Evolutionary conservation across 164 flowering plant species (phyloP), one percentile per base, ranked within the genome.

Genomic region (Berberis thunbergii): DNA sequence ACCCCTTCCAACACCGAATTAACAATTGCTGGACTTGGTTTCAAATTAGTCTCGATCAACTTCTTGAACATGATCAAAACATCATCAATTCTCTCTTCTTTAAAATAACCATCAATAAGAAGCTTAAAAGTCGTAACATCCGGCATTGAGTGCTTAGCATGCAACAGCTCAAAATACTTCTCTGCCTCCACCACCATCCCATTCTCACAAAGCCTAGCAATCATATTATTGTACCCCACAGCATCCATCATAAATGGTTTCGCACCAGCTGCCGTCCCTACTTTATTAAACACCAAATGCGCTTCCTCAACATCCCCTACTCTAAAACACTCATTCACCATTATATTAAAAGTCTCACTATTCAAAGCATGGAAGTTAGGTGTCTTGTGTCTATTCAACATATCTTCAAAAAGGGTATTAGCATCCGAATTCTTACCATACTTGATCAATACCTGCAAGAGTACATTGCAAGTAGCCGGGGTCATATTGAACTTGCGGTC

Each of bases 281-380:
- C 72, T 78, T 74, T 86, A 75, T 63, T 84, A 66, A 91, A 86
- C 8, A 78, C 69, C n/a, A 67, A 78, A 54, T 79, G 57, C 0
- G 87, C 92, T 74, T 86, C 86, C 0, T 71, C 45, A 55, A 81
- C 50, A 66, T 82, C 75, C 67, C 86, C 88, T 67, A 63, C 50
- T 66, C 72, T 73, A 59, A 85, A 86, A 69, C 83, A 84, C 68
- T 84, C 90, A 61, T 89, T 87, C 39, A 91, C 87, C 92, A 89
- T 86, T 26, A 83, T 64, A 46, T 76, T 86, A 69, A 80, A 81
- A 0, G 92, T 80, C 26, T 84, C 92, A 0, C 88, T 79, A 65
- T 89, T 89, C 64, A 91, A 87, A 8, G 86, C 85, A 46, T 79
- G 84, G 66, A 72, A 73, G 41, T 71, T 83, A 0, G 94, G 91